phyloP scores from a whole-genome alignment of 2,329 filamentous ascomycete genomes.

The Cytospora paraplurivora region DNA sequence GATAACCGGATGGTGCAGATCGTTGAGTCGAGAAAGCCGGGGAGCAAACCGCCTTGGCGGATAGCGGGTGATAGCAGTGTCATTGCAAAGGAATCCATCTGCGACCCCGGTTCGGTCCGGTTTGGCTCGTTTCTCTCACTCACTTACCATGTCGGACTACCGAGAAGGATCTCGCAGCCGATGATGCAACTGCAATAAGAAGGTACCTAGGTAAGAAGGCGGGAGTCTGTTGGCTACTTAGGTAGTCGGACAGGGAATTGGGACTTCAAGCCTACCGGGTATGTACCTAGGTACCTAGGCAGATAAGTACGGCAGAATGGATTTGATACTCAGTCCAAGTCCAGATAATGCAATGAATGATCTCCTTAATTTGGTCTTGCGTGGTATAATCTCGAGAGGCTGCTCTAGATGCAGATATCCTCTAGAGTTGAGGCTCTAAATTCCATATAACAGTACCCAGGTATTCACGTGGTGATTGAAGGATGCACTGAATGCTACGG shows the following conservation, averaged over 20 bases:
- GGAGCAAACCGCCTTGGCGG: conserved; percentile 4
- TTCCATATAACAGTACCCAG: neutral
- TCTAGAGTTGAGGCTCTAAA: too few species aligned
- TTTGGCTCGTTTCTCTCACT: neutral
- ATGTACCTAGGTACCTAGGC: neutral
- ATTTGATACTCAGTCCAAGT: neutral
- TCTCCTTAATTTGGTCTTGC: neutral
- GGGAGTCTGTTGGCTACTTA: too few species aligned
- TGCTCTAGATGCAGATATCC: too few species aligned
- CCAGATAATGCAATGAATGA: neutral
- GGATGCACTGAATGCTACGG: too few species aligned
- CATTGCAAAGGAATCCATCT: neutral
- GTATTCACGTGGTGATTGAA: neutral
- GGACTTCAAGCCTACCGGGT: neutral
- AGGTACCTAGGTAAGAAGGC: neutral
- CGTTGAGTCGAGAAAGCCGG: neutral
- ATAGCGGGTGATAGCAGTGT: conserved; percentile 2
- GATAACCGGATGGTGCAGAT: neutral
- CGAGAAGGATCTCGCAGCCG: neutral
- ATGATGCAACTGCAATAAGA: neutral
- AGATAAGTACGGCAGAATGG: neutral
- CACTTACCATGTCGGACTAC: neutral
- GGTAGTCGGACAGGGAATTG: neutral
- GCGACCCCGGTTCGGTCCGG: neutral
- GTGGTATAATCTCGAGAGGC: too few species aligned